Percentiles rank a stretch among this genome's conserved stretches.
phyloP scores from a whole-genome alignment of 805 yeast genomes.

The Debaryomyces hansenii region DNA sequence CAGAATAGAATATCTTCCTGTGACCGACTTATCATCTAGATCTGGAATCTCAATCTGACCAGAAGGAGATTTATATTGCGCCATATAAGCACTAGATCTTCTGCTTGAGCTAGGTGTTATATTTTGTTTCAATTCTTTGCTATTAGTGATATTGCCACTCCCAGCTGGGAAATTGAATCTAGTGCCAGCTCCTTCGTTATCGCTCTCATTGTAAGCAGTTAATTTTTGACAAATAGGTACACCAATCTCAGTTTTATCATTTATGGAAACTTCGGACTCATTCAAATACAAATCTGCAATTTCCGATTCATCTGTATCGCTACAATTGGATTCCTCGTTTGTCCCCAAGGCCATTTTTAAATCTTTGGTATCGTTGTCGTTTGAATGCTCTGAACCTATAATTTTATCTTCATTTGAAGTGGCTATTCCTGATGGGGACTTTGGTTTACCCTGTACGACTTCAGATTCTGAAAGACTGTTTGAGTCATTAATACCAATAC shows the following conservation, averaged over 20 bases:
- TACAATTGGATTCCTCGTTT: background rate
- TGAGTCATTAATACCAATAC: constrained; percentile 16
- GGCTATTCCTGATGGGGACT: background rate
- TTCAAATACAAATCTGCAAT: background rate
- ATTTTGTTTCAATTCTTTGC: constrained; percentile 13
- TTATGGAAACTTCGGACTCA: background rate
- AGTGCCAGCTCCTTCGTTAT: constrained; percentile 37
- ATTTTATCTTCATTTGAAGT: background rate
- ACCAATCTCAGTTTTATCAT: background rate
- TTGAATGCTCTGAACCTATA: background rate
- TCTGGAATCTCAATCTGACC: constrained; percentile 47
- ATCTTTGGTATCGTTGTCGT: background rate
- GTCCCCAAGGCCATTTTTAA: background rate
- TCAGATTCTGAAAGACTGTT: background rate
- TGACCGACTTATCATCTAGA: constrained; percentile 19
- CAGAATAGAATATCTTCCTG: background rate
- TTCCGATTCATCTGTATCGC: background rate
- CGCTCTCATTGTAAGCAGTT: constrained; percentile 13
- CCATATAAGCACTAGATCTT: constrained; percentile 11
- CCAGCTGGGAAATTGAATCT: constrained; percentile 40
- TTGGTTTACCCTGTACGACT: background rate
- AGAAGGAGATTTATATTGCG: background rate
- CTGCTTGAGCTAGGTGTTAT: constrained; percentile 8
- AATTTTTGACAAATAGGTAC: background rate
- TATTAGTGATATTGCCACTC: constrained; percentile 32